Evolutionary conservation across 2,329 filamentous ascomycete genomes (phyloP).

Genomic region (Fusarium transvaalense): DNA sequence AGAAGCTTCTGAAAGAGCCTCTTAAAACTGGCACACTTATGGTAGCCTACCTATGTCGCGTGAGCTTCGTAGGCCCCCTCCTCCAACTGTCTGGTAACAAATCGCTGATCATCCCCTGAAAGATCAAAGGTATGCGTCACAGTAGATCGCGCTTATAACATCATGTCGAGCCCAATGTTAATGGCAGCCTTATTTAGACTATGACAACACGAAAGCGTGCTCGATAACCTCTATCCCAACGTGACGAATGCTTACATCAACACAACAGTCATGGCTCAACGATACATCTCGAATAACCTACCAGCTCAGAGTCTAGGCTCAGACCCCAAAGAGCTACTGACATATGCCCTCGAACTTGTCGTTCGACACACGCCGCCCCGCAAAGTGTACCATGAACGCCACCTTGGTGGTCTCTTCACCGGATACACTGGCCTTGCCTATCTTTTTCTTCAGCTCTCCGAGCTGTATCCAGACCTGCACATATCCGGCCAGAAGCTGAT

Average conservation of each 20-base stretch:
- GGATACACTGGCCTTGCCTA: conserved; percentile 69
- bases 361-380: conserved; percentile 55
- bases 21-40: conserved; percentile 14
- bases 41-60: conserved; percentile 33
- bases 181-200: conserved; percentile 18
- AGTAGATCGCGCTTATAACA: conserved; percentile 31
- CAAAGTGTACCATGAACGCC: conserved; percentile 50
- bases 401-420: conserved; percentile 62
- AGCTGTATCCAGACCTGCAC: conserved; percentile 57
- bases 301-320: conserved; percentile 48
- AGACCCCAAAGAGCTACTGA: conserved; percentile 49
- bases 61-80: conserved; percentile 31
- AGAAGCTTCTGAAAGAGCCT: conserved; percentile 1
- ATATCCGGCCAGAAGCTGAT: conserved; percentile 57
- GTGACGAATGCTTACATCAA: conserved; percentile 11
- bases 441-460: conserved; percentile 64
- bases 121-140: conserved; percentile 43
- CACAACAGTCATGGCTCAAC: conserved; percentile 42
- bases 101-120: conserved; percentile 37
- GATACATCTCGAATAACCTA: conserved; percentile 54
- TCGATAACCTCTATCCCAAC: conserved; percentile 5
- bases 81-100: conserved; percentile 32
- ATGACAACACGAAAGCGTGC: conserved; percentile 7
- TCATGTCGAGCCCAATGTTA: conserved; percentile 23
- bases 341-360: conserved; percentile 54